phyloP scores from a whole-genome alignment of 108 stramenopile genomes.

The Epithemia pelagica region DNA sequence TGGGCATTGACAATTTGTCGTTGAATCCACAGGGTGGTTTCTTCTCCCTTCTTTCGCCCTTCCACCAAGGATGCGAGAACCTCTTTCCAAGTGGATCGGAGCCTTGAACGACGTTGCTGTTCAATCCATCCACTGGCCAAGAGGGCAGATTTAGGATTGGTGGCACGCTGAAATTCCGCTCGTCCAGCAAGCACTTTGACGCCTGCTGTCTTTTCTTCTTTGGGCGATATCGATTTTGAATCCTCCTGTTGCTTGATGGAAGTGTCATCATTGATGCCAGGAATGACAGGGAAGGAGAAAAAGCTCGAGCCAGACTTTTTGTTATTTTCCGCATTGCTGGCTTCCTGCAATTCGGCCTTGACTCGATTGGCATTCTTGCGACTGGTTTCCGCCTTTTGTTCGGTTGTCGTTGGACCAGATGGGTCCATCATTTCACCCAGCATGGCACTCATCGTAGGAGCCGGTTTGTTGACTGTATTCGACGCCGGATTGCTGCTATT shows the following conservation, averaged over 20 bases:
- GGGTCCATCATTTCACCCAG: neutral
- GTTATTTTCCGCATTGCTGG: neutral
- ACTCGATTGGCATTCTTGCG: neutral
- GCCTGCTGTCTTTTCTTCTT: neutral
- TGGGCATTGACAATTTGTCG: conserved; percentile 53
- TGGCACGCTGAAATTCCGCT: neutral
- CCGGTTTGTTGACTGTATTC: neutral
- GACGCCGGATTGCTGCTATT: neutral
- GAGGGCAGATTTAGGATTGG: conserved; percentile 41
- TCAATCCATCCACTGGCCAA: conserved; percentile 85
- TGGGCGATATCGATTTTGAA: neutral
- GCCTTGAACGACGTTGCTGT: conserved; percentile 77
- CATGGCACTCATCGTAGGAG: neutral
- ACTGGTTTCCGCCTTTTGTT: neutral
- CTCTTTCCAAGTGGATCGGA: conserved; percentile 81
- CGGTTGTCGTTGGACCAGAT: neutral
- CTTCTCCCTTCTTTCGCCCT: conserved; percentile 67
- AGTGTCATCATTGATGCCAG: neutral
- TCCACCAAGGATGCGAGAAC: conserved; percentile 71
- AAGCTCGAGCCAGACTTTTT: neutral
- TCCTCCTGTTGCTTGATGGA: neutral
- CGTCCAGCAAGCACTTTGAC: neutral
- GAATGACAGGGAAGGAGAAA: neutral
- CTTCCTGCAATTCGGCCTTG: neutral
- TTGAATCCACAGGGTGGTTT: conserved; percentile 88